Base-by-base conservation (phyloP, 257 asterid species). In the Linaria vulgaris region DNA sequence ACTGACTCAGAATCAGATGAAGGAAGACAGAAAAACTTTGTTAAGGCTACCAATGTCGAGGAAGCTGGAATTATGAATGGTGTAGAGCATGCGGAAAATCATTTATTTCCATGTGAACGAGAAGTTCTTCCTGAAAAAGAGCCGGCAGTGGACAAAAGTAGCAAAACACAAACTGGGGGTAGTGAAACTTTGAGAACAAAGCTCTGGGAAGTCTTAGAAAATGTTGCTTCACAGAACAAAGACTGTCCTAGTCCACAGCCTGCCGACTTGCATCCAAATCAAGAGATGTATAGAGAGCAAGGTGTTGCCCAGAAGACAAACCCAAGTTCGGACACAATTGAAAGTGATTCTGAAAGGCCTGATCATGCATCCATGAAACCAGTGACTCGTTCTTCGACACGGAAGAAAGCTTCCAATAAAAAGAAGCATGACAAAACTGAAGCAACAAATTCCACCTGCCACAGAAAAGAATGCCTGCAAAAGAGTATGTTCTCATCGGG, bases 321-420 rank as follows among this genome's bases (percentile, higher is more conserved):
- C 71, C 85, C 49, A 67, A 78, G 67, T 69, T 86, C 92, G 9
- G 98, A 91, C 66, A 79, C 94, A 49, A 88, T 88, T 71, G 97
- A 88, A 83, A 83, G 81, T 70, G 91, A 87, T 78, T 83, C 98
- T 22, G 82, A 86, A 62, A 70, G 61, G 59, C 71, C 68, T 44
- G 69, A 59, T 24, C 78, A 70, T 9, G 61, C 52, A 66, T 56
- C 46, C 55, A 68, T 75, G 66, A 85, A 85, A 81, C 88, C 83
- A 41, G 1, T 63, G 69, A 83, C 86, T 68, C 84, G 78, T 47
- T 77, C 85, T 70, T 74, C 77, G 68, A 31, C 76, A 61, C 63
- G 71, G 63, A 85, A 73, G 74, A 82, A 72, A 74, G 72, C 76
- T 74, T 66, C 76, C 66, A 69, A 72, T 56, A 78, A 49, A 78